A percentile compares a stretch with the other conserved stretches of the same genome.
Conservation (phyloP, 2,329 filamentous ascomycete genomes). For the Paecilomyces formosus region DNA sequence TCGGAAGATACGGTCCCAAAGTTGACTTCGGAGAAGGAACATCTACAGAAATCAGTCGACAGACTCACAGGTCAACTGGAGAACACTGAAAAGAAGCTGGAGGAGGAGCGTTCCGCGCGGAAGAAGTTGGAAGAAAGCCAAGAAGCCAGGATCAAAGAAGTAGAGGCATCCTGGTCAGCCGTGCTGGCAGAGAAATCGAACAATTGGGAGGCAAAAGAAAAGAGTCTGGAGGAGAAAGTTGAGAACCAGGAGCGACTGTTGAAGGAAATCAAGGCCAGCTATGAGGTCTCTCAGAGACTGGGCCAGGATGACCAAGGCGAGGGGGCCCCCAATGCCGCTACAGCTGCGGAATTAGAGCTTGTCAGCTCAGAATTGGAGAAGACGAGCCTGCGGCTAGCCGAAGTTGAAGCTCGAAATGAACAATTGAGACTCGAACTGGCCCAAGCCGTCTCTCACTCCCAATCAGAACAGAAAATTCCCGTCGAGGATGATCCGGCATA, state of each 20-base stretch:
- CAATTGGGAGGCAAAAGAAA: slow-evolving; percentile 94
- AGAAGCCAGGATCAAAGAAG: slow-evolving; percentile 75
- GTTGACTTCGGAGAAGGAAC: slow-evolving; percentile 78
- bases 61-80: slow-evolving; percentile 75
- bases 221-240: slow-evolving; percentile 81
- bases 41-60: slow-evolving; percentile 70
- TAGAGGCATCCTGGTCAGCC: slow-evolving; percentile 82
- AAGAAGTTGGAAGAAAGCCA: slow-evolving; percentile 70
- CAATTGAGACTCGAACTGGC: slow-evolving; percentile 85
- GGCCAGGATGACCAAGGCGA: slow-evolving; percentile 63
- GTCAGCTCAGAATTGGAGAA: slow-evolving; percentile 85
- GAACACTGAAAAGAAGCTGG: slow-evolving; percentile 70
- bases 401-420: slow-evolving; percentile 90
- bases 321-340: slow-evolving; percentile 58
- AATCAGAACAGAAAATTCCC: slow-evolving; percentile 50
- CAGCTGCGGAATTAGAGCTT: slow-evolving; percentile 87
- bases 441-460: slow-evolving; percentile 69
- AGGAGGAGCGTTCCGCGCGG: slow-evolving; percentile 65
- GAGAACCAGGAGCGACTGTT: slow-evolving; percentile 88
- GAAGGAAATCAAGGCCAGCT: slow-evolving; percentile 93
- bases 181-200: slow-evolving; percentile 89
- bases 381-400: slow-evolving; percentile 76
- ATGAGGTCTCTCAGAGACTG: slow-evolving; percentile 88
- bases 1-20: slow-evolving; percentile 90
- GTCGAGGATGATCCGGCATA: slow-evolving; percentile 86